Conservation (phyloP, 768 basidiomycete species). For the Mycena alexandri region DNA sequence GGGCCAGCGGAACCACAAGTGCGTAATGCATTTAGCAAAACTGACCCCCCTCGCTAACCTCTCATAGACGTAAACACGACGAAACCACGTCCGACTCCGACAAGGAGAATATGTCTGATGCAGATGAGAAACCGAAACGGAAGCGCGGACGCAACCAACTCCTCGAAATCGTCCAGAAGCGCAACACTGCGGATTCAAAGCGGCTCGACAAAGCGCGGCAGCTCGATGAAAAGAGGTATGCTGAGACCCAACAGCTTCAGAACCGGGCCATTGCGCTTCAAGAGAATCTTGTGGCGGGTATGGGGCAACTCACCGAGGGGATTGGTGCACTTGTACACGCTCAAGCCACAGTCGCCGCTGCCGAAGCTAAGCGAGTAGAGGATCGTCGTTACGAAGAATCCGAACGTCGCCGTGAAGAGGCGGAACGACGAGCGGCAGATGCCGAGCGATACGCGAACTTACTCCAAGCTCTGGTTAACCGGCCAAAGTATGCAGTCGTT, state of each 20-base stretch:
- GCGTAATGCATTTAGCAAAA: constrained; percentile 13
- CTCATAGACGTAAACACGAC: too few relatives aligned
- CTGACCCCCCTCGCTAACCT: too few relatives aligned
- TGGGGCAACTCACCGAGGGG: constrained; percentile 1
- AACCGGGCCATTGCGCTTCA: neutral
- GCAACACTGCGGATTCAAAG: constrained; percentile 14
- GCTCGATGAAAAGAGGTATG: constrained; percentile 18
- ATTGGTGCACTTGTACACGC: neutral
- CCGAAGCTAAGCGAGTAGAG: neutral
- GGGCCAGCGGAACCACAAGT: constrained; percentile 26
- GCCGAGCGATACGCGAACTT: constrained; percentile 25
- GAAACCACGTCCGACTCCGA: constrained; percentile 4
- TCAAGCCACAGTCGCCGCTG: neutral
- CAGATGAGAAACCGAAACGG: neutral
- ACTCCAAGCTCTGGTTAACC: neutral
- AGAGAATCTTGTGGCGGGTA: neutral
- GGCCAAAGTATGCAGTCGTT: neutral
- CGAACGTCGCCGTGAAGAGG: constrained; percentile 1
- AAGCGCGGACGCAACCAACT: constrained; percentile 22
- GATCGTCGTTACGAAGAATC: neutral
- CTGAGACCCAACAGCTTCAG: constrained; percentile 18
- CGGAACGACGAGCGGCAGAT: constrained; percentile 4
- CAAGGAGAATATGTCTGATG: constrained; percentile 20
- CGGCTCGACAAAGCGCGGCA: constrained; percentile 22
- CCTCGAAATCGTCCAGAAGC: constrained; percentile 9